Evolutionary conservation across 768 basidiomycete species (phyloP).

Genomic region (Suillus tomentosus): DNA sequence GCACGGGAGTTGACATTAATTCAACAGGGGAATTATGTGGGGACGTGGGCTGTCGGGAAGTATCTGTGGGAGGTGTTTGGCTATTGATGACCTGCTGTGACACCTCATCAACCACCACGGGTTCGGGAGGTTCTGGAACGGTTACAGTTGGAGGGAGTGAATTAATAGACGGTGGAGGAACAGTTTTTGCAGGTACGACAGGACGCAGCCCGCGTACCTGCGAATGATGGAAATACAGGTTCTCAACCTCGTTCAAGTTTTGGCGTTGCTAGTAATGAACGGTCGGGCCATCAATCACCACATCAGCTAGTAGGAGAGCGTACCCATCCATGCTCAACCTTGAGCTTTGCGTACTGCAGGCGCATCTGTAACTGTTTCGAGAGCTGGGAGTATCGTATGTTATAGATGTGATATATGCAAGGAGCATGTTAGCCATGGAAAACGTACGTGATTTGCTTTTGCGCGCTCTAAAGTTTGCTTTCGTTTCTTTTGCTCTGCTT

Average conservation of each 20-base stretch:
- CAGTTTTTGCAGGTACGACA: conserved; percentile 19
- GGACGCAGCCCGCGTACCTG: conserved; percentile 42
- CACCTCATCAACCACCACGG: conserved; percentile 15
- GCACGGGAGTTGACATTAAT: conserved; percentile 5
- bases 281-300: neutral
- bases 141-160: neutral
- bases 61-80: conserved; percentile 21
- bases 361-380: conserved; percentile 73
- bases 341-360: conserved; percentile 74
- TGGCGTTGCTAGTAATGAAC: conserved; percentile 65
- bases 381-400: conserved; percentile 42
- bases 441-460: conserved; percentile 58
- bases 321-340: conserved; percentile 84
- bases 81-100: conserved; percentile 12
- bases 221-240: conserved; percentile 77
- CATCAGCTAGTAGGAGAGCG: conserved; percentile 23
- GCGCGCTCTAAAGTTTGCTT: conserved; percentile 56
- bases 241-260: conserved; percentile 79
- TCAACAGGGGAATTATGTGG: conserved; percentile 10
- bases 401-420: conserved; percentile 8
- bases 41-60: conserved; percentile 21
- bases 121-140: neutral
- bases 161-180: conserved; percentile 15
- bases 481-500: conserved; percentile 40
- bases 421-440: conserved; percentile 9